phyloP scores from a whole-genome alignment of 805 yeast genomes.

The Torulaspora quercuum region DNA sequence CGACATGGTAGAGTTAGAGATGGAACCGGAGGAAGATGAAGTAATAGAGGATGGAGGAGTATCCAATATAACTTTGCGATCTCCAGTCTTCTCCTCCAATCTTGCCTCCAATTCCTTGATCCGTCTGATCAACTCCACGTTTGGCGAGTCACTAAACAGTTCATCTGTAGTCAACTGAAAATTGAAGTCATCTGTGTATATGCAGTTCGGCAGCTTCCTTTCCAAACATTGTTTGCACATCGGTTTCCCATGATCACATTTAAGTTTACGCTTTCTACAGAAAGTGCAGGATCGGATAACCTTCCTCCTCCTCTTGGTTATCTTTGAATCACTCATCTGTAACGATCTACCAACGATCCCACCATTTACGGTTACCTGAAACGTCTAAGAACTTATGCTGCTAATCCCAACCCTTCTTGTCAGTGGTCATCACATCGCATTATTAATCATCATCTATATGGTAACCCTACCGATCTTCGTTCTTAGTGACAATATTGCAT shows the following conservation, averaged over 20 bases:
- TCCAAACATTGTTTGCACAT: slow-evolving; percentile 42
- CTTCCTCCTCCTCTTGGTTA: slow-evolving; percentile 27
- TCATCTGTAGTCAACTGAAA: slow-evolving; percentile 24
- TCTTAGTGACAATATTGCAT: no score
- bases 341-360: neutral
- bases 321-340: slow-evolving; percentile 6
- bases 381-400: no score
- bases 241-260: slow-evolving; percentile 55
- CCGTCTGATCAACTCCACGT: slow-evolving; percentile 22
- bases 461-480: no score
- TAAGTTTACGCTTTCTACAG: slow-evolving; percentile 61
- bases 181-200: slow-evolving; percentile 26
- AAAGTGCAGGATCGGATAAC: slow-evolving; percentile 45
- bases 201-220: slow-evolving; percentile 33
- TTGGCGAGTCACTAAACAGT: slow-evolving; percentile 25
- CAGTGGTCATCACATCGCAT: no score
- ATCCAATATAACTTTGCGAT: neutral
- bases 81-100: slow-evolving; percentile 3
- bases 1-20: slow-evolving; percentile 1
- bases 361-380: no score
- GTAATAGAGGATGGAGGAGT: neutral
- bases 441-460: no score
- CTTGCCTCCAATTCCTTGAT: slow-evolving; percentile 22
- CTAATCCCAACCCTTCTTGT: no score
- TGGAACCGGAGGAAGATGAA: slow-evolving; percentile 1